Base-by-base conservation (phyloP, 164 flowering plant species). In the Umbilicus rupestris region DNA sequence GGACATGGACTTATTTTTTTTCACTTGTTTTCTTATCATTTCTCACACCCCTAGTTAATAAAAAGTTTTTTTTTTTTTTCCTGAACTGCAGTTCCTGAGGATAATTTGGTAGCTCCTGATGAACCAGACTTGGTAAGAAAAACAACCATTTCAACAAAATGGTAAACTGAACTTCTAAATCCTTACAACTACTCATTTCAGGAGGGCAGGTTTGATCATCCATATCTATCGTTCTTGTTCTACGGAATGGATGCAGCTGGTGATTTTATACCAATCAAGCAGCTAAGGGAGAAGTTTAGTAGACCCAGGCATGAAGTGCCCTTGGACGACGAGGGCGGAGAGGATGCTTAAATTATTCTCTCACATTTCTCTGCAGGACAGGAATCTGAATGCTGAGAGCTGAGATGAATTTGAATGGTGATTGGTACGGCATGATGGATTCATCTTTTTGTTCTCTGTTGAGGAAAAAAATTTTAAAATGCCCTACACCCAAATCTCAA, bases 131-230 rank as follows among this genome's bases (percentile, higher is more conserved):
- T 19, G 86, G 98, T 90, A 65, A 73, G 87, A 74, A 39, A 6
- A 60, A 67, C 47, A 58, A 14, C 30, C 7, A 20, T 60, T 20
- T 15, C 16, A 44, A 44, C 47, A 44, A 44, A 44, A 44, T 50
- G 39, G 20, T 12, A 42, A n/a, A 29, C n/a, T 17, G 17, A 35
- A 46, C 12, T 39, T 22, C 20, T 19, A 30, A n/a, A 39, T 63
- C 1, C 26, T 63, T 44, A 44, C 47, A 44, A 44, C 22, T 24
- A 47, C n/a, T 8, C 9, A 7, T 10, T 29, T 75, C 15, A 74
- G 75, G 94, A 90, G 98, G 85, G 65, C 2, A 78, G 88, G 71
- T 88, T 94, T 68, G 97, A 90, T 70, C 96, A 90, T 82, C 98
- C 98, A 5, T 94, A 90, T 69, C 39, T 81, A 64, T 90, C 96